phyloP scores from a whole-genome alignment of 345 rosid species.

The Linum lewisii region DNA sequence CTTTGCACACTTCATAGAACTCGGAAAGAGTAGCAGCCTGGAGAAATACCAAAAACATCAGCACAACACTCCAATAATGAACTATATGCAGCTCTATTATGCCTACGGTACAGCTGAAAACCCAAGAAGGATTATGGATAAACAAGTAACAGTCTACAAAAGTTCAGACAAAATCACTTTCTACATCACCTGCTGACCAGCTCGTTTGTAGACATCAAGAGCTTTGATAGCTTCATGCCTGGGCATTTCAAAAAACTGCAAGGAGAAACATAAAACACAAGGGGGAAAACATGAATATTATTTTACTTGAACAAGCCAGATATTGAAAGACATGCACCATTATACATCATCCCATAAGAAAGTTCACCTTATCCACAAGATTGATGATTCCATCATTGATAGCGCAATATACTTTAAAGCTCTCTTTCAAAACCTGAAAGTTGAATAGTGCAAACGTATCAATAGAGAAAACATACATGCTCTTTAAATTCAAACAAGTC shows the following conservation, averaged over 20 bases:
- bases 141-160: not conserved
- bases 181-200: constrained; percentile 70
- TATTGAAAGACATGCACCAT: constrained; percentile 3
- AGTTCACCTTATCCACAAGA: constrained; percentile 86
- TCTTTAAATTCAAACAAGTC: no score
- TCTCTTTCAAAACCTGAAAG: constrained; percentile 92
- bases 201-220: constrained; percentile 76
- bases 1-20: constrained; percentile 90
- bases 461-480: not conserved
- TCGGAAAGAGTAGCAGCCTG: constrained; percentile 92
- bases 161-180: constrained; percentile 6
- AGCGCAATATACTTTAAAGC: constrained; percentile 92
- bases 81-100: not conserved
- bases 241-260: constrained; percentile 98
- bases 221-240: constrained; percentile 83
- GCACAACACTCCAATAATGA: constrained; percentile 4
- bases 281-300: not conserved
- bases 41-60: constrained; percentile 12
- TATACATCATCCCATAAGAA: constrained; percentile 11
- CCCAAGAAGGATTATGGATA: not conserved
- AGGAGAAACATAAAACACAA: constrained; percentile 4
- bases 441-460: constrained; percentile 5
- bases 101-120: not conserved
- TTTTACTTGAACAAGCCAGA: constrained; percentile 6
- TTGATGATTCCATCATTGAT: constrained; percentile 97